A percentile compares a stretch with the other conserved stretches of the same genome.
These are phyloP conservation scores for Aspergillus pseudoviridinutans DNA, from an alignment of 2,329 filamentous ascomycete species.

Conservation along the genomic window DNA sequence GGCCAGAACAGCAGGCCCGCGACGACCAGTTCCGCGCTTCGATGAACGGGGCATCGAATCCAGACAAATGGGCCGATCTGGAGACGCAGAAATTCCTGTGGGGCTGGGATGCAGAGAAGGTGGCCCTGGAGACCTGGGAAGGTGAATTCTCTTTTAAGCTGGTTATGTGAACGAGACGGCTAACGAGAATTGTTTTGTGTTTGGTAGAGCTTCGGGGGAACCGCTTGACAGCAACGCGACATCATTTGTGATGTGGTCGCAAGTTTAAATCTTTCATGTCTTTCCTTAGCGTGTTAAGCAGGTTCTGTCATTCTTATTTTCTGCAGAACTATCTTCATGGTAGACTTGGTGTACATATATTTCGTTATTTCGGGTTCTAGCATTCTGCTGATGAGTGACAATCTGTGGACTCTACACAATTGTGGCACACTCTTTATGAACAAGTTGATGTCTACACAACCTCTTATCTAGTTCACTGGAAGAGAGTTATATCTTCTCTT, in stretches of 20 bases:
- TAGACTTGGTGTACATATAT: neutral
- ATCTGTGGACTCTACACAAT: neutral
- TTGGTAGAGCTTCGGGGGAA: neutral
- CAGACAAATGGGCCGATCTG: constrained; percentile 64
- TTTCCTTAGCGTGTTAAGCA: neutral
- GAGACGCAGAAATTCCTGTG: constrained; percentile 54
- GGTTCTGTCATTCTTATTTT: neutral
- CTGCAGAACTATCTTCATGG: neutral
- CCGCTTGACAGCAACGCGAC: neutral
- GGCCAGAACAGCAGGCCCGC: constrained; percentile 37
- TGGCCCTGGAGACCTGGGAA: constrained; percentile 28
- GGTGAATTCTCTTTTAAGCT: constrained; percentile 16
- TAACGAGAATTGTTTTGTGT: neutral
- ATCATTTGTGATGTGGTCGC: neutral
- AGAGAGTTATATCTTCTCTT: constrained; percentile 4
- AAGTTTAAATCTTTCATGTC: too few relatives aligned
- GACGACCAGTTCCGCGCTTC: constrained; percentile 36
- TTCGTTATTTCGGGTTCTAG: neutral
- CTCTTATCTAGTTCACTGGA: neutral
- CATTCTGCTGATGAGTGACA: neutral
- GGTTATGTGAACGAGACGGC: neutral
- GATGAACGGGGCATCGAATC: constrained; percentile 30
- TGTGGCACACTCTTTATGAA: neutral
- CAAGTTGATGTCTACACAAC: neutral
- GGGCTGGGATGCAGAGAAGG: constrained; percentile 36